A percentile compares a stretch with the other conserved stretches of the same genome.
Evolutionary conservation across 2,329 filamentous ascomycete species (phyloP).

Genomic region (Zymoseptoria brevis): DNA sequence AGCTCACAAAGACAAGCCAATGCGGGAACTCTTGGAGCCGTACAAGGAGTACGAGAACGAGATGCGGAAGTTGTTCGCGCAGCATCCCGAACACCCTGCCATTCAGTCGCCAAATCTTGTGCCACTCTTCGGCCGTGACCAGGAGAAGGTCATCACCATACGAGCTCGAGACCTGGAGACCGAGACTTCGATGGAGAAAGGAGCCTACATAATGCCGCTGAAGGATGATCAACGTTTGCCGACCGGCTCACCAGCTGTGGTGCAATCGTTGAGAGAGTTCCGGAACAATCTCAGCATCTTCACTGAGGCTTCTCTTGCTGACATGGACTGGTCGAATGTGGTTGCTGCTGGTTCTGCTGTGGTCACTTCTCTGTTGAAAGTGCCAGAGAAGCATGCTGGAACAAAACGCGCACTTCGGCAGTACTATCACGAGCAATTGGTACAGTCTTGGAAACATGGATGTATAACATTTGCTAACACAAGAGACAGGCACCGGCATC

Average conservation of each 20-base stretch:
- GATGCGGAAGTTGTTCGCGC: constrained; percentile 60
- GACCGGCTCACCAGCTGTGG: constrained; percentile 59
- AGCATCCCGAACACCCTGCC: constrained; percentile 53
- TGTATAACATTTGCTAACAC: background rate
- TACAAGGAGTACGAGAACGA: constrained; percentile 61
- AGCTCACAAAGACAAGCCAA: constrained; percentile 45
- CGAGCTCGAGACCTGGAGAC: constrained; percentile 51
- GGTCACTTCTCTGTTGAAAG: constrained; percentile 66
- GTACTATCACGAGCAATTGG: constrained; percentile 72
- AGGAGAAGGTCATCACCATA: constrained; percentile 50
- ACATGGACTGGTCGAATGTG: constrained; percentile 75
- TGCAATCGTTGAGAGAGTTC: constrained; percentile 60
- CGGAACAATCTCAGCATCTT: constrained; percentile 74
- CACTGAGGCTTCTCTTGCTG: constrained; percentile 66
- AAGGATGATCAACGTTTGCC: constrained; percentile 53
- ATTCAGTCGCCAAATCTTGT: constrained; percentile 56
- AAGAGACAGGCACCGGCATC: constrained; percentile 57
- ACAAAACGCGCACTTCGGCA: constrained; percentile 36
- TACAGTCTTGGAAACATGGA: background rate
- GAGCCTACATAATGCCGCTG: constrained; percentile 62
- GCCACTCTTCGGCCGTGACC: constrained; percentile 50
- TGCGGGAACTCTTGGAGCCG: constrained; percentile 54
- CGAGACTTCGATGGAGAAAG: constrained; percentile 54
- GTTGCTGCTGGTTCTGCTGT: constrained; percentile 75
- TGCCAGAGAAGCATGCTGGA: constrained; percentile 42